These are phyloP conservation scores for Marsdenia floribunda DNA, from an alignment of 257 asterid species.

Conservation along the genomic window DNA sequence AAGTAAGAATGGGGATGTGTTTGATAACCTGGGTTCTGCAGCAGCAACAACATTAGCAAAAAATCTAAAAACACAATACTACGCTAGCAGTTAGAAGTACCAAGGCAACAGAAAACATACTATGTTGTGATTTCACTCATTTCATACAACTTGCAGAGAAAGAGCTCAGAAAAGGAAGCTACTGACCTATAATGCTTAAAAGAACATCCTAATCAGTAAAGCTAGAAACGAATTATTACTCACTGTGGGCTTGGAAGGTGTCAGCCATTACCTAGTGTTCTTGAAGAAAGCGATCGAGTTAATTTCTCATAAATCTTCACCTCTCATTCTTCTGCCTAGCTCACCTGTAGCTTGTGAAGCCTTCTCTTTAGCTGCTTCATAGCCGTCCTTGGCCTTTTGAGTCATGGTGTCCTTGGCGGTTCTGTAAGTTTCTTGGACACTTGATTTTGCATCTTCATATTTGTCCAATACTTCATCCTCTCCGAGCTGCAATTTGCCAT, in stretches of 20 bases:
- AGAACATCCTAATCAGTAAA: background rate
- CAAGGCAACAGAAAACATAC: background rate
- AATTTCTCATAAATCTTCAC: conserved; percentile 23
- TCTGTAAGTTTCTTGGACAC: conserved; percentile 20
- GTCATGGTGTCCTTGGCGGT: conserved; percentile 35
- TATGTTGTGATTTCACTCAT: background rate
- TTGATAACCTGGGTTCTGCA: no score
- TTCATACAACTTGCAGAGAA: background rate
- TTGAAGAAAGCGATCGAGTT: background rate
- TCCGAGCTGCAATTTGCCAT: conserved; percentile 7
- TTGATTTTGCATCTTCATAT: conserved; percentile 31
- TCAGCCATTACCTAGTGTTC: background rate
- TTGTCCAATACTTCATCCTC: conserved; percentile 19
- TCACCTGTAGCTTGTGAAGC: conserved; percentile 45
- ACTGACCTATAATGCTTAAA: background rate
- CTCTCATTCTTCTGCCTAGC: conserved; percentile 33
- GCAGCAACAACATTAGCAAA: no score
- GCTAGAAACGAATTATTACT: conserved; percentile 2
- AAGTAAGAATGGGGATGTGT: background rate
- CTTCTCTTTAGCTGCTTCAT: conserved; percentile 52
- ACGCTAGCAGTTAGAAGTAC: no score
- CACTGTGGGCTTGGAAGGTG: conserved; percentile 1
- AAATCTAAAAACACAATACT: no score
- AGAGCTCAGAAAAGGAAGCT: background rate
- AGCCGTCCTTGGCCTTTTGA: conserved; percentile 31